Conservation (phyloP, 768 basidiomycete genomes). For the Boletus speciosus region DNA sequence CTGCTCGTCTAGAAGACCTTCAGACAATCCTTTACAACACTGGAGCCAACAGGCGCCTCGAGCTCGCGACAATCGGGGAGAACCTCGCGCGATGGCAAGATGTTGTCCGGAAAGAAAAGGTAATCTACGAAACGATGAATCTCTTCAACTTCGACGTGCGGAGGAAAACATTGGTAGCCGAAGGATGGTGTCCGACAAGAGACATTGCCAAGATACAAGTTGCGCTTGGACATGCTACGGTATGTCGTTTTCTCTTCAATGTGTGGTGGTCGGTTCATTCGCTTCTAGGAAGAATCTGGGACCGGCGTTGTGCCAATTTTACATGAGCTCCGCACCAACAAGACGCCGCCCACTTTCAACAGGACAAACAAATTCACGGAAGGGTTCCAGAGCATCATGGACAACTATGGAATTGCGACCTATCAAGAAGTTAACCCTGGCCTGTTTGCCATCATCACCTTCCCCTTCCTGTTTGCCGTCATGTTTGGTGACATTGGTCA, state of each 20-base stretch:
- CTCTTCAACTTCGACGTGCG: constrained; percentile 92
- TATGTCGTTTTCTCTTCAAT: constrained; percentile 26
- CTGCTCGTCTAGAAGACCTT: constrained; percentile 85
- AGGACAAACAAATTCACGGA: constrained; percentile 95
- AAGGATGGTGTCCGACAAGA: constrained; percentile 95
- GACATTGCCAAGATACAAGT: constrained; percentile 85
- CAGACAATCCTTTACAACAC: constrained; percentile 89
- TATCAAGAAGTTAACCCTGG: constrained; percentile 99
- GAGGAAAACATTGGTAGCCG: constrained; percentile 91
- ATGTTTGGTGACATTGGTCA: constrained; percentile 99
- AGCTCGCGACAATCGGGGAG: constrained; percentile 84
- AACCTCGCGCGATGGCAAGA: constrained; percentile 87
- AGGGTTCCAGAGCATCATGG: constrained; percentile 97
- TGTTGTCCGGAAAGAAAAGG: constrained; percentile 91
- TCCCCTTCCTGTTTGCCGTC: constrained; percentile 98
- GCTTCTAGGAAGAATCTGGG: constrained; percentile 76
- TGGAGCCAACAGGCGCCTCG: constrained; percentile 71
- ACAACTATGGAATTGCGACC: constrained; percentile 89
- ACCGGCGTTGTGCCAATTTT: constrained; percentile 90
- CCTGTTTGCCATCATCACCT: constrained; percentile 85
- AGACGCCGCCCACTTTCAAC: constrained; percentile 93
- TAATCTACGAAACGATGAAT: constrained; percentile 94
- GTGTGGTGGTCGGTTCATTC: not conserved
- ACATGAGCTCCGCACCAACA: constrained; percentile 83
- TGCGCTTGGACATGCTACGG: constrained; percentile 86